Percentiles rank a stretch among this genome's conserved stretches.
Conservation (phyloP, 169 alveolate species). For the Plasmodium inui region DNA sequence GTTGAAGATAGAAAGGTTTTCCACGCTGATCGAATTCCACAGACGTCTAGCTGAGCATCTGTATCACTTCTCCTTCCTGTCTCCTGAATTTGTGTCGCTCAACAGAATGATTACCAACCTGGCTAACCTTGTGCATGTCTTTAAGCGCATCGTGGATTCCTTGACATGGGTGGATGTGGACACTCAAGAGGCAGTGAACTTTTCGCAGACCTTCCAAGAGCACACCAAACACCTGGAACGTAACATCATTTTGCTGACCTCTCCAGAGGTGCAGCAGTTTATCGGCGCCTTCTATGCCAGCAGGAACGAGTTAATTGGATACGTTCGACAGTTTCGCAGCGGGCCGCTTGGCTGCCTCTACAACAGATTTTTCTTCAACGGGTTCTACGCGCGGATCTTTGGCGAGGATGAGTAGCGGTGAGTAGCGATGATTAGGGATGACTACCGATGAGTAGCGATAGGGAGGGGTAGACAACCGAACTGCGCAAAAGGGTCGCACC, state of each 20-base stretch:
- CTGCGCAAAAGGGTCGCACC: too few relatives aligned
- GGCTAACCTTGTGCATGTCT: conserved; percentile 5
- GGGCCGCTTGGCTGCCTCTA: background rate
- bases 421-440: too few relatives aligned
- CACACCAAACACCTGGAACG: background rate
- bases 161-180: background rate
- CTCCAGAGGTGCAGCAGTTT: conserved; percentile 6
- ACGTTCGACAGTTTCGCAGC: background rate
- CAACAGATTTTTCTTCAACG: conserved; percentile 22
- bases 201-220: conserved; percentile 9
- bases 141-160: conserved; percentile 5
- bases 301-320: conserved; percentile 10
- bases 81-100: background rate
- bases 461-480: too few relatives aligned
- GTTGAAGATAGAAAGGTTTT: background rate
- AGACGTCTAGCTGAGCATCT: conserved; percentile 8
- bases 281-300: conserved; percentile 11
- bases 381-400: background rate
- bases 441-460: too few relatives aligned
- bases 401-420: background rate
- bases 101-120: conserved; percentile 1
- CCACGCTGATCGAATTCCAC: conserved; percentile 14
- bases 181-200: background rate
- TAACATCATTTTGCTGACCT: conserved; percentile 27
- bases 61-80: conserved; percentile 16